Evolutionary conservation across 2,329 filamentous ascomycete species (phyloP).

Genomic region (Xenoacremonium recifei): DNA sequence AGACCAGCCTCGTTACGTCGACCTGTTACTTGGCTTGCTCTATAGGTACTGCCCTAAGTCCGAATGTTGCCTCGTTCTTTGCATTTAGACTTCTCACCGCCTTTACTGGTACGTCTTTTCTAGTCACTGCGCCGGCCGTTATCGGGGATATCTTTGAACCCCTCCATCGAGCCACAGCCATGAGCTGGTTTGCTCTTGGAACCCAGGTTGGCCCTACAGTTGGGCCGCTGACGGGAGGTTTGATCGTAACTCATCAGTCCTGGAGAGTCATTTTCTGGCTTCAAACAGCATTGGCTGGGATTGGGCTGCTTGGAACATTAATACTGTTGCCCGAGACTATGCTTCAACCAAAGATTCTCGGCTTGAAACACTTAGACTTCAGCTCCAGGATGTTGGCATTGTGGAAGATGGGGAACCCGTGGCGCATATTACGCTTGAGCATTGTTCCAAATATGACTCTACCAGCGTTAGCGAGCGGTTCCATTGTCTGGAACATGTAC

Average conservation of each 20-base stretch:
- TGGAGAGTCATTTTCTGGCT: slow-evolving; percentile 81
- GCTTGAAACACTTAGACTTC: slow-evolving; percentile 54
- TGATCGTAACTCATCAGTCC: slow-evolving; percentile 70
- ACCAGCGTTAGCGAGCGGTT: slow-evolving; percentile 54
- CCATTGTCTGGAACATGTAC: slow-evolving; percentile 73
- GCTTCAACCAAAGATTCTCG: slow-evolving; percentile 59
- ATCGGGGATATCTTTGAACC: slow-evolving; percentile 68
- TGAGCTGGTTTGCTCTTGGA: slow-evolving; percentile 71
- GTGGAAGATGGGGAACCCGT: slow-evolving; percentile 64
- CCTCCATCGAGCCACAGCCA: slow-evolving; percentile 67
- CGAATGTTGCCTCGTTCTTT: slow-evolving; percentile 69
- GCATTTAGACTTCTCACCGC: slow-evolving; percentile 73
- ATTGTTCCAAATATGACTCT: slow-evolving; percentile 68
- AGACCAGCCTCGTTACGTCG: slow-evolving; percentile 43
- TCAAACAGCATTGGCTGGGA: slow-evolving; percentile 65
- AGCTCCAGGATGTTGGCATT: slow-evolving; percentile 52
- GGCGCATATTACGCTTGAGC: slow-evolving; percentile 63
- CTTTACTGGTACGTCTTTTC: slow-evolving; percentile 72
- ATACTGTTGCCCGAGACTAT: slow-evolving; percentile 74
- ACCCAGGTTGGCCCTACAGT: slow-evolving; percentile 70
- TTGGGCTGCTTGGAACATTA: slow-evolving; percentile 57
- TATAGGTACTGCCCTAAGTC: slow-evolving; percentile 69
- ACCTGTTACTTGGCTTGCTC: slow-evolving; percentile 68
- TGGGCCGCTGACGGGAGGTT: slow-evolving; percentile 69
- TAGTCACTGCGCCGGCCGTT: slow-evolving; percentile 68